Evolutionary conservation across 306 rosid species (phyloP).

Genomic region (Albizia julibrissin): DNA sequence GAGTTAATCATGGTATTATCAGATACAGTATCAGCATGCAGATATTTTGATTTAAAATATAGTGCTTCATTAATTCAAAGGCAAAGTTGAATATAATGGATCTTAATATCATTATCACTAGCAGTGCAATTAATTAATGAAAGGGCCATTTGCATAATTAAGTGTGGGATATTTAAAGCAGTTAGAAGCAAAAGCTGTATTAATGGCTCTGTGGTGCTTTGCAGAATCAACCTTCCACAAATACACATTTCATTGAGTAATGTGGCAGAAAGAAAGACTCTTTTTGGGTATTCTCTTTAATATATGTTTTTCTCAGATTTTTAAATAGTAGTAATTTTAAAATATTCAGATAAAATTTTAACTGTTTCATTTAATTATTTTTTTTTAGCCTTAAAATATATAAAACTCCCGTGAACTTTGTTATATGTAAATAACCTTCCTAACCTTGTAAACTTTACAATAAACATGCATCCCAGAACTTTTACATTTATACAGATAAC

Average conservation of each 20-base stretch:
- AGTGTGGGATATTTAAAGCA: conserved; percentile 22
- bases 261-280: conserved; percentile 7
- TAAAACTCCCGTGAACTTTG: neutral
- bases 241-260: neutral
- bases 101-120: conserved; percentile 31
- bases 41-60: conserved; percentile 2
- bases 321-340: neutral
- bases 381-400: neutral
- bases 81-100: neutral
- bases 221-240: neutral
- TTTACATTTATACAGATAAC: neutral
- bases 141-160: conserved; percentile 24
- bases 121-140: neutral
- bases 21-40: neutral
- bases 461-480: no score
- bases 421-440: neutral
- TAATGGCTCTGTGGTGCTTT: neutral
- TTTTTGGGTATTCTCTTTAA: neutral
- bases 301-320: neutral
- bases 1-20: neutral
- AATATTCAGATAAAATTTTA: neutral
- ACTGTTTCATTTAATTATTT: neutral
- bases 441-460: neutral
- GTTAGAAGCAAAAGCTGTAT: neutral
- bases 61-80: neutral